Evolutionary conservation across 208 protist genomes (phyloP).

Genomic region (Leptomonas seymouri): DNA sequence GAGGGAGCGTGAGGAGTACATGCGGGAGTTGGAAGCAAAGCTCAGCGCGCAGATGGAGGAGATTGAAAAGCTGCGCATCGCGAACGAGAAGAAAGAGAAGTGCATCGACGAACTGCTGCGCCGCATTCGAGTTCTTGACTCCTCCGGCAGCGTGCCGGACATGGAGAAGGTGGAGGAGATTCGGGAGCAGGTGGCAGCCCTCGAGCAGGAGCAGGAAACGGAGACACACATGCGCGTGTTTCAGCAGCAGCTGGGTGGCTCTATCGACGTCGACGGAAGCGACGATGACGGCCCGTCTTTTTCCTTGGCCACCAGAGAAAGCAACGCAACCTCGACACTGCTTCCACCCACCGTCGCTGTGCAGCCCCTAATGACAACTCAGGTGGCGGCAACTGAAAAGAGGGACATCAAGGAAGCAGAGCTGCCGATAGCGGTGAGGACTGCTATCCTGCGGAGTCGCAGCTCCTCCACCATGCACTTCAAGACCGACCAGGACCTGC

Average conservation of each 20-base stretch:
- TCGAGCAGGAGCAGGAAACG: conserved; percentile 64
- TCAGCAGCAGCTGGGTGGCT: conserved; percentile 15
- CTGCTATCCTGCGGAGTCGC: conserved; percentile 16
- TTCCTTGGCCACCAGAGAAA: conserved; percentile 15
- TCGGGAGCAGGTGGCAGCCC: conserved; percentile 53
- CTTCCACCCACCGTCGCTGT: not conserved
- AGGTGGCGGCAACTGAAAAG: not conserved
- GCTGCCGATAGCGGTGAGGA: conserved; percentile 19
- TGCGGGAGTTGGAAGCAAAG: conserved; percentile 57
- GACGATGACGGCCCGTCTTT: conserved; percentile 23
- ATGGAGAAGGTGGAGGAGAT: conserved; percentile 52
- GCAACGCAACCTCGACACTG: not conserved
- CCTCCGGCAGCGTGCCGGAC: conserved; percentile 9
- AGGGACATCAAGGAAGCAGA: not conserved
- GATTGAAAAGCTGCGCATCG: conserved; percentile 53
- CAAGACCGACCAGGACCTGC: not conserved
- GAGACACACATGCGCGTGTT: conserved; percentile 35
- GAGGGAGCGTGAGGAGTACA: conserved; percentile 73
- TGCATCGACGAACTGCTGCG: conserved; percentile 66
- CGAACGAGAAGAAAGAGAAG: conserved; percentile 70
- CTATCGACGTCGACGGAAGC: conserved; percentile 14
- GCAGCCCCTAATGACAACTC: not conserved
- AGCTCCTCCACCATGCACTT: conserved; percentile 9
- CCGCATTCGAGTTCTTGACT: conserved; percentile 39
- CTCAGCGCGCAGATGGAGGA: conserved; percentile 57